A percentile compares a stretch with the other conserved stretches of the same genome.
phyloP scores from a whole-genome alignment of 2,329 filamentous ascomycete species.

The Fusarium guadeloupense region DNA sequence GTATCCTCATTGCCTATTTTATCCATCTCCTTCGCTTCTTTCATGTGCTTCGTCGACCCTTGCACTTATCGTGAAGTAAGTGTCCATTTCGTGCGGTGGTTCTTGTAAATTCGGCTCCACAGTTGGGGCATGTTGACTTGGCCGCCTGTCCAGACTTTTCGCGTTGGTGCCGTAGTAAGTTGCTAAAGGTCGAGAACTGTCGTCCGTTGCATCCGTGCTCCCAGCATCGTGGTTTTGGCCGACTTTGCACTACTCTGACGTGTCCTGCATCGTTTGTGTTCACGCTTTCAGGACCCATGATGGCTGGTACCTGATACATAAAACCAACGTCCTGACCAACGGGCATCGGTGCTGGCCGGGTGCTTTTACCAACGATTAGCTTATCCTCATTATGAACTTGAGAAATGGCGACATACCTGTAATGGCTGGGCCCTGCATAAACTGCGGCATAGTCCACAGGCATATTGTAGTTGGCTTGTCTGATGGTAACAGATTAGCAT shows the following conservation, averaged over 20 bases:
- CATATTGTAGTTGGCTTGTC: conserved; percentile 53
- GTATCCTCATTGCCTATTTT: conserved; percentile 5
- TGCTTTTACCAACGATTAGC: conserved; percentile 44
- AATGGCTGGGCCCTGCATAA: conserved; percentile 48
- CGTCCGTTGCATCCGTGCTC: conserved; percentile 96
- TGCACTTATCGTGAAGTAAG: conserved; percentile 88
- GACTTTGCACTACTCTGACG: conserved; percentile 76
- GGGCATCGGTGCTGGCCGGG: conserved; percentile 52
- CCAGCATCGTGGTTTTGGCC: conserved; percentile 96
- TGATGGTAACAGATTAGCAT: conserved; percentile 44
- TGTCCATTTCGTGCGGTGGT: conserved; percentile 91
- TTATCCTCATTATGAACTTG: conserved; percentile 9
- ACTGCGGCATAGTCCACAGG: conserved; percentile 55
- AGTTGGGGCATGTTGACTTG: conserved; percentile 90
- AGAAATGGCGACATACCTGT: conserved; percentile 49
- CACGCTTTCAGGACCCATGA: conserved; percentile 50
- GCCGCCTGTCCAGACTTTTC: conserved; percentile 92
- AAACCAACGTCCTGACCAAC: conserved; percentile 51
- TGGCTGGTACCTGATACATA: conserved; percentile 55
- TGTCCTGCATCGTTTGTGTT: conserved; percentile 55
- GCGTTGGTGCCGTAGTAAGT: conserved; percentile 88
- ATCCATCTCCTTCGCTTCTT: conserved; percentile 7
- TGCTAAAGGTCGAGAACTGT: conserved; percentile 96
- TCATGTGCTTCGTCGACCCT: conserved; percentile 60
- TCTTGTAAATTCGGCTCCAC: conserved; percentile 91